These are phyloP conservation scores for Suhomyces kunorum DNA, from an alignment of 1,139 yeast species.

Conservation along the genomic window DNA sequence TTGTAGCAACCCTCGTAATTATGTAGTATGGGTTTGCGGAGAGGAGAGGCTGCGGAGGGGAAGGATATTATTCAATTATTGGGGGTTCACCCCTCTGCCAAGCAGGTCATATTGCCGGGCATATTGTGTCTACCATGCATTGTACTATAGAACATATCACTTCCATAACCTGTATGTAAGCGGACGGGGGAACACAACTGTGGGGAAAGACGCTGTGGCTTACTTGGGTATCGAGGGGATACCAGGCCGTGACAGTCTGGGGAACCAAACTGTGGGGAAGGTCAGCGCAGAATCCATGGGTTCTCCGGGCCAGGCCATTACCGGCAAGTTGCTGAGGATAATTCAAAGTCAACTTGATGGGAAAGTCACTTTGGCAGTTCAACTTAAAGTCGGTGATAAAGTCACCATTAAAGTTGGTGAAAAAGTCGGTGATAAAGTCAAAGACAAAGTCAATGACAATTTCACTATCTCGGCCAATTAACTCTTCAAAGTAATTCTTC, in stretches of 20 bases:
- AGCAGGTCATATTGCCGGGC: too few relatives aligned
- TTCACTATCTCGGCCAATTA: too few relatives aligned
- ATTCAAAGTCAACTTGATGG: too few relatives aligned
- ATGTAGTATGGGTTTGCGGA: background rate
- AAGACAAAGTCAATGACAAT: too few relatives aligned
- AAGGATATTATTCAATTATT: background rate
- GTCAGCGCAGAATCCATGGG: background rate
- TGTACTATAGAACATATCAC: conserved; percentile 7
- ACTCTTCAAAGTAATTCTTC: too few relatives aligned
- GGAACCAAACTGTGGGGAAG: background rate
- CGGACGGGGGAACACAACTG: conserved; percentile 2
- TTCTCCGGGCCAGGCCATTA: too few relatives aligned
- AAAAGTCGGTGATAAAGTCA: too few relatives aligned
- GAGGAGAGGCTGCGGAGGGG: conserved; percentile 5
- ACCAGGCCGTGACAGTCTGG: background rate
- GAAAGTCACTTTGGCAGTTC: too few relatives aligned
- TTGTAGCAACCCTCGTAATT: conserved; percentile 5
- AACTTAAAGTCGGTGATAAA: too few relatives aligned
- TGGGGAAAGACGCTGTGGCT: conserved; percentile 1
- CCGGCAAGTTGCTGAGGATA: too few relatives aligned
- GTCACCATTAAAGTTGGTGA: too few relatives aligned
- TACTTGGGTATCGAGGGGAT: conserved; percentile 2
- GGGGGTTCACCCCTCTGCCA: too few relatives aligned
- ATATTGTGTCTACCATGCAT: conserved; percentile 7
- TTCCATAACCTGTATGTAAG: conserved; percentile 11